Base-by-base conservation (phyloP, 352 stramenopile genomes). In the Globisporangium splendens region DNA sequence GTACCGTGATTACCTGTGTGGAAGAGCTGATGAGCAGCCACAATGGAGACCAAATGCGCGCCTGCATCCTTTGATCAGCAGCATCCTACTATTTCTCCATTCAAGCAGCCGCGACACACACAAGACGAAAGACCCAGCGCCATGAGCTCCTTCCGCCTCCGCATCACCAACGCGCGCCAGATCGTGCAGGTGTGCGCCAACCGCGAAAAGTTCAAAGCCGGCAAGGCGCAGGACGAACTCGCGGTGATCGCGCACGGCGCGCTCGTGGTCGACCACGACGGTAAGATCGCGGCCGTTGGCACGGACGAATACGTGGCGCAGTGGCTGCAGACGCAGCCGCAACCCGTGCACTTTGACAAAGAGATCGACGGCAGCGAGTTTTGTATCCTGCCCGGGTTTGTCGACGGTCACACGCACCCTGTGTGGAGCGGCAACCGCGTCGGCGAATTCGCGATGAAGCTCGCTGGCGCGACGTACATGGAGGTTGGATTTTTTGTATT, bases 371-470 rank as follows among this genome's bases (percentile, higher is more conserved):
- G 68, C 22, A 79, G 73, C 20, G 83, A 77, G 22, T 66, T 81
- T 46, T 88, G 84, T 43, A 70, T 91, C n/a, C 63, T 95, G 18
- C 83, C 82, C 3, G 85, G 85, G 20, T 83, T 95, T 35, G 79
- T 95, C 11, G 85, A 95, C 51, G 82, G 77, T 46, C 85, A 95
- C 59, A 95, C 85, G 48, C 85, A 95, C 56, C 85, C 85, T 1
- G 85, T 95, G 24, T 95, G 80, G 79, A 88, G 79, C 50, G 85
- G 85, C 59, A 91, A 83, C 68, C 85, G 85, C 62, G 83, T 92
- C n/a, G 75, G 85, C 48, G 85, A 95, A 68, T 95, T 92, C 48
- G 82, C 80, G 48, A 91, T 95, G 82, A 95, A 95, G 73, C 72
- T 95, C 24, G 80, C 82, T 8, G 83, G 85, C 14, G 85, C 85